Evolutionary conservation across 129 eudicot genomes (phyloP).

Genomic region (Sambucus nigra): DNA sequence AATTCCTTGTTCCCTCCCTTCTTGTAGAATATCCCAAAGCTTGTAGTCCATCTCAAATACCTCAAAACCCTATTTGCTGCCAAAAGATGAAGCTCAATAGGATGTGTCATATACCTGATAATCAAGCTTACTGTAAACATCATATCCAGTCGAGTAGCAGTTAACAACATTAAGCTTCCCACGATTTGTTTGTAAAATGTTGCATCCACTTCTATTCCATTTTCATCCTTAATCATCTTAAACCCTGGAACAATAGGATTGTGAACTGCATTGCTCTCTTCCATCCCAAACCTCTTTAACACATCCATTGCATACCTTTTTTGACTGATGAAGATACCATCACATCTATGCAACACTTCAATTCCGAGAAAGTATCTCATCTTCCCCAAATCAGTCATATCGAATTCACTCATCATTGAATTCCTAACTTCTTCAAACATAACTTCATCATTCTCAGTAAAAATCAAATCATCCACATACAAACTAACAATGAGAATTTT

Average conservation of each 20-base stretch:
- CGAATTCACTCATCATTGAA: background rate
- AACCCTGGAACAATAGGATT: background rate
- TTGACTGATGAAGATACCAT: background rate
- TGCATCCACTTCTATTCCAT: background rate
- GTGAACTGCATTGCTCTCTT: too few relatives aligned
- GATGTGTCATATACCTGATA: background rate
- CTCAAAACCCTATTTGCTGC: constrained; percentile 2
- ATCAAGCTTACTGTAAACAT: too few relatives aligned
- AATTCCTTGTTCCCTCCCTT: background rate
- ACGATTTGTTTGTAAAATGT: background rate
- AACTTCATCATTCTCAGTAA: too few relatives aligned
- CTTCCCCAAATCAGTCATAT: too few relatives aligned
- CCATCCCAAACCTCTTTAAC: background rate
- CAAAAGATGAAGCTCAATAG: background rate
- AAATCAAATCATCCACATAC: too few relatives aligned
- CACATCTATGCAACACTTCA: background rate
- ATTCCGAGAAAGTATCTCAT: too few relatives aligned
- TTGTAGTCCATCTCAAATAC: background rate
- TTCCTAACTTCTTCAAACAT: background rate
- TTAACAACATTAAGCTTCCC: constrained; percentile 1
- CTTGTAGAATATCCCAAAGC: background rate
- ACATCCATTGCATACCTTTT: background rate
- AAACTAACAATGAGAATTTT: background rate
- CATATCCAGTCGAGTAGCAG: background rate
- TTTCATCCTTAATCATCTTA: background rate